These are phyloP conservation scores for Chrysanthemum makinoi DNA, from an alignment of 129 eudicot species.

Conservation along the genomic window DNA sequence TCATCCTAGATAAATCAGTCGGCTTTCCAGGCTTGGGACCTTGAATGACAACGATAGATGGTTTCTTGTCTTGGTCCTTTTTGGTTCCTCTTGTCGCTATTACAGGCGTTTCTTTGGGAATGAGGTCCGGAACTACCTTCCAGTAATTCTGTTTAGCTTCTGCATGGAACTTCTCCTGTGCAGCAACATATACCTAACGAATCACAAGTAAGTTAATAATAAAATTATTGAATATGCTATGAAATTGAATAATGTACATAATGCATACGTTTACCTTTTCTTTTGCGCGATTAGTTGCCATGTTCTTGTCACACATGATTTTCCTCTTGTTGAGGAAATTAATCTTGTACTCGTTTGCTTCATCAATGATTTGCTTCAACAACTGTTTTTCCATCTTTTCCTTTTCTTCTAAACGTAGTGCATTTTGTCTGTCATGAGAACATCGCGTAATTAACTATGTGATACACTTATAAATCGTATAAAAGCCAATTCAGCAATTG, in stretches of 20 bases:
- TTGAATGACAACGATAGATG: slow-evolving; percentile 43
- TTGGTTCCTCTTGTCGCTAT: slow-evolving; percentile 47
- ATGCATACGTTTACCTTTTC: slow-evolving; percentile 46
- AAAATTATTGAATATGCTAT: background rate
- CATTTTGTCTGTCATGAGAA: slow-evolving; percentile 44
- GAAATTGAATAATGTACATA: background rate
- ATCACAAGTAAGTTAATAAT: slow-evolving; percentile 1
- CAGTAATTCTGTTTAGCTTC: slow-evolving; percentile 63
- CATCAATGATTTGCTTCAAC: slow-evolving; percentile 49
- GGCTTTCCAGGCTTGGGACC: slow-evolving; percentile 84
- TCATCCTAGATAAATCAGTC: slow-evolving; percentile 65
- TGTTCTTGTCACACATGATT: slow-evolving; percentile 39
- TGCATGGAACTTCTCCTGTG: slow-evolving; percentile 49
- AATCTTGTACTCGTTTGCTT: slow-evolving; percentile 60
- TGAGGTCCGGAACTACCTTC: slow-evolving; percentile 61
- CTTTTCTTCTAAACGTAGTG: slow-evolving; percentile 62
- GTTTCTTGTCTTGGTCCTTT: slow-evolving; percentile 56
- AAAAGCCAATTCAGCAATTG: too few species aligned
- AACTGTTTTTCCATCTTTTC: slow-evolving; percentile 63
- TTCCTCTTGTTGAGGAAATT: slow-evolving; percentile 53
- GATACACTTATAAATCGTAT: too few species aligned
- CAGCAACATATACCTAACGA: slow-evolving; percentile 41
- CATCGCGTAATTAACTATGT: background rate
- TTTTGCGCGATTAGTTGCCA: slow-evolving; percentile 46
- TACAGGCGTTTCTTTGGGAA: slow-evolving; percentile 49